Evolutionary conservation across 306 rosid species (phyloP), one percentile per base, ranked within the genome.

Genomic region (Prunus dulcis): DNA sequence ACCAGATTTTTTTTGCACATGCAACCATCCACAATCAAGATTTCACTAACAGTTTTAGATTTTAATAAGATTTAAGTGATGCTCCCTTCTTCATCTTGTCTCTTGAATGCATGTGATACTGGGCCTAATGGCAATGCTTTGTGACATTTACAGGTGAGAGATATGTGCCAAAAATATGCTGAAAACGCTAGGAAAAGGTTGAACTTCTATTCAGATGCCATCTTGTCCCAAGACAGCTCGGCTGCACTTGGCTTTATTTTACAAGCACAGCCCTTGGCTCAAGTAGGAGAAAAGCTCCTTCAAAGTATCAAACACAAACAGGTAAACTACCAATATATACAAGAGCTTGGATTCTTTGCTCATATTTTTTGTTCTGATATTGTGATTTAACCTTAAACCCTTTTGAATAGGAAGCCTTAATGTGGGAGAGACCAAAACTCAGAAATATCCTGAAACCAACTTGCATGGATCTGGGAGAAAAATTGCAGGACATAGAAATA

Each of bases 401-500:
- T 38, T 58, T 43, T 41, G 46, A 83, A 69, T 84, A 93, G 96
- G 88, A 81, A 67, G 94, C 89, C 11, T 14, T 93, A 83, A 67
- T 57, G 22, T 93, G 97, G 97, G 97, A 91, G 78, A 77, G 81
- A 64, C 94, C 85, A n/a, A 84, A 38, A 6, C 64, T 38, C 34
- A 78, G 32, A 64, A 8, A 9, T 17, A 8, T 82, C 64, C 78
- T 79, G 17, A 73, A 74, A 45, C 69, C 83, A 22, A 49, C 55
- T 41, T 52, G 67, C 81, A 71, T 68, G 66, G 81, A 80, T 64
- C 46, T 69, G 71, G 84, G 71, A 74, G 86, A 83, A 25, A 88
- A 77, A 45, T 53, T 87, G 72, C 90, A 76, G 74, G 80, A 74
- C 62, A 67, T 79, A 62, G 96, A 87, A 78, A 34, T 82, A 34